phyloP scores from a whole-genome alignment of 192 early-diverging fungal genomes.

The Entomortierella parvispora region DNA sequence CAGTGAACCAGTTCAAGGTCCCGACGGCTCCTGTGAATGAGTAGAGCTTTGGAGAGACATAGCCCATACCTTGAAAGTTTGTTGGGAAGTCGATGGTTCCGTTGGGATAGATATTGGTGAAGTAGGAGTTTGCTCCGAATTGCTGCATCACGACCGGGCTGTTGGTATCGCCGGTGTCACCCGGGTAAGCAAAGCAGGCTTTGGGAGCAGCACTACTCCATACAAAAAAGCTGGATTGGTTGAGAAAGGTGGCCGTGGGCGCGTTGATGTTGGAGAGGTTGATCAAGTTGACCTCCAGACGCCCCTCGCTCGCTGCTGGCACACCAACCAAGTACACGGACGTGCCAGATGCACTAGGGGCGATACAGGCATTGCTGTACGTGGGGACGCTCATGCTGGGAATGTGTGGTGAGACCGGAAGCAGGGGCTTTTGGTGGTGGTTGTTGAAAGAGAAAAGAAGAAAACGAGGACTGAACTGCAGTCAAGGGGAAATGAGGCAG shows the following conservation, averaged over 20 bases:
- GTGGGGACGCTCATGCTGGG: slow-evolving; percentile 27
- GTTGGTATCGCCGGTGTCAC: slow-evolving; percentile 12
- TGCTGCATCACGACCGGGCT: slow-evolving; percentile 23
- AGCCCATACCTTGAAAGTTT: slow-evolving; percentile 4
- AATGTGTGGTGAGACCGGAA: background rate
- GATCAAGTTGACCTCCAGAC: slow-evolving; percentile 18
- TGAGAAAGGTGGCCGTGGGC: slow-evolving; percentile 15
- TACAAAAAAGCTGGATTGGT: background rate
- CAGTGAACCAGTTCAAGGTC: slow-evolving; percentile 20
- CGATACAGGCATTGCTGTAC: slow-evolving; percentile 25
- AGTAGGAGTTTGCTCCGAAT: slow-evolving; percentile 26
- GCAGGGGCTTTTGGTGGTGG: background rate
- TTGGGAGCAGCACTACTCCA: slow-evolving; percentile 29
- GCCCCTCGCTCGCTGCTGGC: slow-evolving; percentile 10
- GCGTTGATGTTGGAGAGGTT: slow-evolving; percentile 30
- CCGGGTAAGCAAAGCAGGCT: slow-evolving; percentile 20
- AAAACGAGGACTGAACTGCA: background rate
- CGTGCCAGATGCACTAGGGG: slow-evolving; percentile 1
- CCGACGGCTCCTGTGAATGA: slow-evolving; percentile 18
- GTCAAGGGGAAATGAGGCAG: too few relatives aligned
- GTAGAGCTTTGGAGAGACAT: slow-evolving; percentile 23
- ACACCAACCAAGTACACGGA: slow-evolving; percentile 28
- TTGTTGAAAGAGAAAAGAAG: background rate
- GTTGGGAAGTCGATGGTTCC: slow-evolving; percentile 15
- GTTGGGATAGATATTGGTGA: slow-evolving; percentile 20